Evolutionary conservation across 768 basidiomycete species (phyloP), one percentile per base, ranked within the genome.

Genomic region (Lanmaoa pseudosensibilis): DNA sequence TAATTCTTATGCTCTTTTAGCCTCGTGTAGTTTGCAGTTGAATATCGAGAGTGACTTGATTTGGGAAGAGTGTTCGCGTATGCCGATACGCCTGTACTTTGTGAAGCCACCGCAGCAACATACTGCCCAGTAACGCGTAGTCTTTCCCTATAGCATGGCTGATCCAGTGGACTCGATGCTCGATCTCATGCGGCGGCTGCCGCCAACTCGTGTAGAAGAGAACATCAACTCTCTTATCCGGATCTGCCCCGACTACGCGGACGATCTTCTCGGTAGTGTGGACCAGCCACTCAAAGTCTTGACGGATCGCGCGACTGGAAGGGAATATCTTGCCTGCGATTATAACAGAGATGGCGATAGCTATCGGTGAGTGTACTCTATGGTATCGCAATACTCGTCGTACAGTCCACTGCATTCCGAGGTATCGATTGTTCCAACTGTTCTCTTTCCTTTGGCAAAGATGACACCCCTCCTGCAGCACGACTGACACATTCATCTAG

Each of bases 131-230:
- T 25, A 10, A 49, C 66, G 50, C 43, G 55, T 13, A 10, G n/a
- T 52, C 33, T 43, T 27, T 27, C 27, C 13, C 46, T 16, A 10
- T 32, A 73, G 49, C 61, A 89, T 88, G 88, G 78, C 80, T 46
- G 92, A 94, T 73, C 78, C 88, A 56, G 83, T 94, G 46, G 92
- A 94, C 67, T 89, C 92, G 53, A 94, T 96, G 86, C 86, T 98
- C 39, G 96, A 98, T 76, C 83, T 98, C 46, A 90, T 95, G 83
- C 85, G 97, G 52, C 88, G 97, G 16, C 82, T 98, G n/a, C 97
- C 97, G 9, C 96, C 97, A 4, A 90, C 87, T 9, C 78, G 85
- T 19, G 88, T 94, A 45, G 88, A 94, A 68, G 84, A 90, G 70
- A 98, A 96, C 74, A 86, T 98, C 60, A 78, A 84, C 46, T 80